phyloP scores from a whole-genome alignment of 768 basidiomycete species.

The Pleurotus salmoneostramineus region DNA sequence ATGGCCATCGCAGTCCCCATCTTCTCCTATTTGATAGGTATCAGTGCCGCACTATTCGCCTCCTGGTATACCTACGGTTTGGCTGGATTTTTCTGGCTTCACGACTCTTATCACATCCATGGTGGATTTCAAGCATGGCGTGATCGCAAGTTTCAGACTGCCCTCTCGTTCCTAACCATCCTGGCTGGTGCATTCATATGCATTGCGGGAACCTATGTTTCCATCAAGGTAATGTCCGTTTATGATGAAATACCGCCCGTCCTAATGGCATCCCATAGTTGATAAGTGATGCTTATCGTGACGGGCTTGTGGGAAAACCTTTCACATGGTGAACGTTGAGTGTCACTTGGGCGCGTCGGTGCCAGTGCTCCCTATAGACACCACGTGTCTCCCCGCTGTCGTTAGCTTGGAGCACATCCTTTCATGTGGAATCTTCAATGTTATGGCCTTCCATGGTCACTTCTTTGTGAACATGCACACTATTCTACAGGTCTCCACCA shows the following conservation, averaged over 20 bases:
- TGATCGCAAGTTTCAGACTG: slow-evolving; percentile 26
- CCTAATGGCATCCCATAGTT: slow-evolving; percentile 23
- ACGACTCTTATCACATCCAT: slow-evolving; percentile 40
- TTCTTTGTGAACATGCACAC: neutral
- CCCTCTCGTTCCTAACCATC: slow-evolving; percentile 38
- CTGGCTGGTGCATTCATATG: slow-evolving; percentile 49
- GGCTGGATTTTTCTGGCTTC: slow-evolving; percentile 51
- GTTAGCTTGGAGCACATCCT: neutral
- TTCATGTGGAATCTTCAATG: slow-evolving; percentile 1
- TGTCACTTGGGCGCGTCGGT: neutral
- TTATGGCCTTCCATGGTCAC: neutral
- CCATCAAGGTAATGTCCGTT: slow-evolving; percentile 36
- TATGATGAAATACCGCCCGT: neutral
- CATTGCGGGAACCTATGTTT: slow-evolving; percentile 48
- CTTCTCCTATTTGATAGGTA: slow-evolving; percentile 50
- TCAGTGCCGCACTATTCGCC: slow-evolving; percentile 50
- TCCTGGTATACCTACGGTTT: slow-evolving; percentile 58
- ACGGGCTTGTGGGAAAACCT: slow-evolving; percentile 39
- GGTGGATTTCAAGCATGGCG: slow-evolving; percentile 30
- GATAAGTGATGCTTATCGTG: slow-evolving; percentile 40
- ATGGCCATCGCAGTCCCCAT: slow-evolving; percentile 50
- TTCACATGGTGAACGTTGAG: slow-evolving; percentile 30
- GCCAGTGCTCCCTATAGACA: neutral
- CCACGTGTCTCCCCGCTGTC: neutral
- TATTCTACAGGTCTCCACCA: neutral